These are phyloP conservation scores for Fulvia fulva DNA, from an alignment of 2,329 filamentous ascomycete genomes.

Conservation along the genomic window DNA sequence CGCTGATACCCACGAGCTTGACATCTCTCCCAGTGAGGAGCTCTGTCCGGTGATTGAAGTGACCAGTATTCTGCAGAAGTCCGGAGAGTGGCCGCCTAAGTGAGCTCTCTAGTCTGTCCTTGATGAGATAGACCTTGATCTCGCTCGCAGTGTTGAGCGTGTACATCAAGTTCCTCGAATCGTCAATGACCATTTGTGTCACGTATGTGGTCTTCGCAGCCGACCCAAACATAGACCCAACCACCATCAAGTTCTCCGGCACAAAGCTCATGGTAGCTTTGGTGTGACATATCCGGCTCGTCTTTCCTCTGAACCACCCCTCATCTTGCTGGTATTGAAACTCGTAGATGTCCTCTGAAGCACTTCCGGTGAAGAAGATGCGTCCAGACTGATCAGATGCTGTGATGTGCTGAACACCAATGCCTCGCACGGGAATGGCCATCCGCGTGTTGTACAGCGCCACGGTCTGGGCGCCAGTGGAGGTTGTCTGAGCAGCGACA, in stretches of 20 bases:
- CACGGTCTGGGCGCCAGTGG: slow-evolving; percentile 67
- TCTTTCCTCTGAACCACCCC: slow-evolving; percentile 89
- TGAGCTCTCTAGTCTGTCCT: slow-evolving; percentile 52
- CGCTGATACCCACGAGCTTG: slow-evolving; percentile 76
- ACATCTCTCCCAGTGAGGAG: slow-evolving; percentile 64
- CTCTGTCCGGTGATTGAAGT: slow-evolving; percentile 71
- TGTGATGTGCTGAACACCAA: slow-evolving; percentile 68
- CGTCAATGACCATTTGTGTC: slow-evolving; percentile 78
- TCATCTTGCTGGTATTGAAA: slow-evolving; percentile 96
- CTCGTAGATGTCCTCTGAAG: slow-evolving; percentile 85
- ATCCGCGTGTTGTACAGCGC: slow-evolving; percentile 86
- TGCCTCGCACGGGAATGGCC: slow-evolving; percentile 69
- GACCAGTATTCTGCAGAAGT: slow-evolving; percentile 69
- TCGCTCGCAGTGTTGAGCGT: slow-evolving; percentile 84
- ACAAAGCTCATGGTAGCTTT: slow-evolving; percentile 37
- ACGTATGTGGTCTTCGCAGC: slow-evolving; percentile 56
- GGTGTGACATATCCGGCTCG: slow-evolving; percentile 66
- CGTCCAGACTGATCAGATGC: slow-evolving; percentile 75
- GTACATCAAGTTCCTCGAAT: slow-evolving; percentile 83
- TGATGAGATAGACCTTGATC: slow-evolving; percentile 88
- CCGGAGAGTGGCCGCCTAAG: slow-evolving; percentile 53
- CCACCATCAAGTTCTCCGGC: slow-evolving; percentile 36
- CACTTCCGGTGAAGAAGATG: slow-evolving; percentile 83
- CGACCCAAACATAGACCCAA: slow-evolving; percentile 31
- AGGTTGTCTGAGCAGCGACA: slow-evolving; percentile 62